Evolutionary conservation across 768 basidiomycete genomes (phyloP), one percentile per base, ranked within the genome.

Genomic region (Lactarius sp.): DNA sequence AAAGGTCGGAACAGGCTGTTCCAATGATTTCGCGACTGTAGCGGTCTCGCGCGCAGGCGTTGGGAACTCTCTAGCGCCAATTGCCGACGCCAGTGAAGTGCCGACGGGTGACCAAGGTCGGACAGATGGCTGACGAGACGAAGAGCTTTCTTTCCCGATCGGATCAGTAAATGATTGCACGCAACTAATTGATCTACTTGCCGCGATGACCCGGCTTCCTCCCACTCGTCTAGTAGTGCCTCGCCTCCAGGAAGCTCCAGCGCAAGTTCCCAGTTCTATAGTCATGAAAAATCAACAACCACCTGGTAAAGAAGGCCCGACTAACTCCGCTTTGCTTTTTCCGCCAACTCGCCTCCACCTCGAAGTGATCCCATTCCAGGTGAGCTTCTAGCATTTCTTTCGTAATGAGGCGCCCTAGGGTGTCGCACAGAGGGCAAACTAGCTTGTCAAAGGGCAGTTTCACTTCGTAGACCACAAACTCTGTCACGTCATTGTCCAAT

Each of bases 361-460:
- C 75, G 1, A 69, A 27, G 62, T 87, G 85, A 68, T 83, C 82
- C 73, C 77, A 77, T 8, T 69, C 60, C 27, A 87, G 64, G 68
- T 87, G 85, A n/a, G 69, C 76, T 33, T 69, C 69, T 1, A 87
- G 71, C 76, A 81, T 77, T 33, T 69, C 75, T 13, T 70, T 73
- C 27, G 78, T 80, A 8, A 66, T 53, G 51, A 87, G 82, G 9
- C 41, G 46, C 27, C 73, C 74, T 53, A 83, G 76, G 10, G 82
- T 59, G 41, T 76, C 74, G 67, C 85, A 87, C n/a, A 86, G 66
- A 0, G 85, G 84, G 66, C 85, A 87, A 46, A 71, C 46, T 77
- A 80, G 83, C 2, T 72, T 66, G 20, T 63, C 65, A 70, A 79
- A 73, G 10, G 60, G 68, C 14, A 73, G 72, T 54, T 67, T 69